Evolutionary conservation across 2,329 filamentous ascomycete genomes (phyloP), one percentile per base, ranked within the genome.

Genomic region (Curvularia lunata): DNA sequence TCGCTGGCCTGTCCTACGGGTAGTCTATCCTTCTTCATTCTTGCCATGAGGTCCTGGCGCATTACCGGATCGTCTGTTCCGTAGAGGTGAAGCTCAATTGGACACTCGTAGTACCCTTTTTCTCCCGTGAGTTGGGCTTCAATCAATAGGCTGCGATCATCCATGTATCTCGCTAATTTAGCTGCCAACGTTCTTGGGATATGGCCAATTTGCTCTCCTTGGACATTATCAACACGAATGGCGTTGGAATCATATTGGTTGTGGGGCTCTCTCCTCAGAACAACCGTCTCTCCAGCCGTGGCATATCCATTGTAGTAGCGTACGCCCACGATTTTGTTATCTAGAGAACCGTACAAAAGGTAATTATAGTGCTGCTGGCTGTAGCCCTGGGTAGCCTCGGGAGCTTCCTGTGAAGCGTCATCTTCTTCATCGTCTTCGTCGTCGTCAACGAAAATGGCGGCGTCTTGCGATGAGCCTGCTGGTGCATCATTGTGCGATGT

Each of bases 171-270:
- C 0, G 91, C 87, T 52, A 97, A 78, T 74, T 90, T 94, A n/a
- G 81, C 78, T 0, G 88, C 91, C 21, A 91, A 70, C 1, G 77
- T 81, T 12, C 86, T 82, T 6, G 90, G 89, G 40, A 96, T 81
- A 75, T 96, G 91, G 0, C 92, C 92, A 66, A 96, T 91, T 68
- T 96, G 91, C 7, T 76, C 74, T 16, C 86, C 84, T 69, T 90
- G 84, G 13, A 93, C 90, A 73, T 95, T 96, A 67, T 90, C 83
- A 1, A 96, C 85, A 5, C 86, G 85, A 56, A 96, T 91, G 0
- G 91, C 91, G 76, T 95, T 95, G 3, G 65, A 27, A 48, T 76
- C 74, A 47, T 72, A 76, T 16, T 77, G 80, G 68, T 94, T 94
- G 1, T 75, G 69, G 1, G 89, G 88, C 69, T 94, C 88, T 69